Conservation (phyloP, 2,329 filamentous ascomycete species). For the Cryphonectria japonica region DNA sequence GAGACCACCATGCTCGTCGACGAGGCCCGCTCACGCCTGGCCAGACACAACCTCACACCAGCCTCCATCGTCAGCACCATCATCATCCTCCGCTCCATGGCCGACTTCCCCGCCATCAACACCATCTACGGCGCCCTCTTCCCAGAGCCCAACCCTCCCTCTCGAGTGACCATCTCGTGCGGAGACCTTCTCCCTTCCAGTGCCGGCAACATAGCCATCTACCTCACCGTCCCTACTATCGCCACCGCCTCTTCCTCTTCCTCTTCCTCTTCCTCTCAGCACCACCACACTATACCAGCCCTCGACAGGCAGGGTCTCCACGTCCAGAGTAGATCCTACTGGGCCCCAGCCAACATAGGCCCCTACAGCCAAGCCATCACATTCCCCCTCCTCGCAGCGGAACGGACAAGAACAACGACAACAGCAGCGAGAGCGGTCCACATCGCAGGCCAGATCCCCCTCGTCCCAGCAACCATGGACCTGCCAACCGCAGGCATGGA, state of each 20-base stretch:
- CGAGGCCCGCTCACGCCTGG: conserved; percentile 48
- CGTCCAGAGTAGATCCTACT: conserved; percentile 92
- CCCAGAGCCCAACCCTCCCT: conserved; percentile 76
- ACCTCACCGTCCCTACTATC: conserved; percentile 47
- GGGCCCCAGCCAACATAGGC: conserved; percentile 97
- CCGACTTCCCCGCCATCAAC: conserved; percentile 78
- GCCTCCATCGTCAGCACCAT: conserved; percentile 57
- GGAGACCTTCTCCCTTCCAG: conserved; percentile 64
- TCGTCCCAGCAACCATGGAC: conserved; percentile 79
- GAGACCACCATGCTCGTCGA: conserved; percentile 54
- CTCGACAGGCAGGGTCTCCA: conserved; percentile 69
- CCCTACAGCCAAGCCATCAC: conserved; percentile 91
- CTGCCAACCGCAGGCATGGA: conserved; percentile 54
- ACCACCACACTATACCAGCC: neutral
- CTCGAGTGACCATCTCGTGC: conserved; percentile 81
- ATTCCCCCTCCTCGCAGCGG: conserved; percentile 40
- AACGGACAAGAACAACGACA: conserved; percentile 60
- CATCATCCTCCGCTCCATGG: conserved; percentile 78
- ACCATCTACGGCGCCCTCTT: conserved; percentile 76
- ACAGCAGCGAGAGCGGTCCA: conserved; percentile 53
- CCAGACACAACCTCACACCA: conserved; percentile 40
- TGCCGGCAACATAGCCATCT: conserved; percentile 63
- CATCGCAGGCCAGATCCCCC: conserved; percentile 89
- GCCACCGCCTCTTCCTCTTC: neutral
- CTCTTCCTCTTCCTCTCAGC: neutral